Percentiles rank a stretch among this genome's conserved stretches.
Conservation (phyloP, 108 stramenopile genomes). For the Nitzschia inconspicua region DNA sequence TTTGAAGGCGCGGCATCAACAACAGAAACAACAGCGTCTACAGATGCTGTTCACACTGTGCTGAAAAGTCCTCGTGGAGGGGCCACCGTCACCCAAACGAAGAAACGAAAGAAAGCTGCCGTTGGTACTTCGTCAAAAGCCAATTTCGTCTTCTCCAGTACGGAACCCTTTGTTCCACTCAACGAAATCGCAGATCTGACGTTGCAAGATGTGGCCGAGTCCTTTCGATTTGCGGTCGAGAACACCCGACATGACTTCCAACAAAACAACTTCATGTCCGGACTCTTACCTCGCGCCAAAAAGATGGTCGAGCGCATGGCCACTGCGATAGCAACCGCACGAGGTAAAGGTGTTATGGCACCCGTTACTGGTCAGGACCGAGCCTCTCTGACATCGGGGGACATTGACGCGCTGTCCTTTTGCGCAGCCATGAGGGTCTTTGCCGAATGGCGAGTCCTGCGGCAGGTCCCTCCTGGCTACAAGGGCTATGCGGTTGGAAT, state of each 20-base stretch:
- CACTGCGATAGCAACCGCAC: slow-evolving; percentile 24
- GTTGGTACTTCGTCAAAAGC: background rate
- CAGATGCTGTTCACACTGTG: slow-evolving; percentile 1
- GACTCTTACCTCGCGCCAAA: slow-evolving; percentile 26
- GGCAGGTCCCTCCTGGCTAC: slow-evolving; percentile 72
- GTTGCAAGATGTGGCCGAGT: slow-evolving; percentile 41
- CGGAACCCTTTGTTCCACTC: slow-evolving; percentile 44
- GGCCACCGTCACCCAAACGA: slow-evolving; percentile 11
- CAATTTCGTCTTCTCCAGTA: slow-evolving; percentile 21
- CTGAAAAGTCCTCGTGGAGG: slow-evolving; percentile 22
- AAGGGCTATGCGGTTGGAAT: slow-evolving; percentile 76
- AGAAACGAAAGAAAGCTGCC: slow-evolving; percentile 2
- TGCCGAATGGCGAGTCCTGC: slow-evolving; percentile 73
- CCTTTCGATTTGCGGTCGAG: slow-evolving; percentile 45
- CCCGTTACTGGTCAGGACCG: slow-evolving; percentile 2
- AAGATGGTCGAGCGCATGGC: slow-evolving; percentile 30
- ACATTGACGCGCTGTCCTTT: slow-evolving; percentile 61
- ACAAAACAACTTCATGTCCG: slow-evolving; percentile 19
- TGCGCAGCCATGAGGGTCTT: slow-evolving; percentile 67
- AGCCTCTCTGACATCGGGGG: slow-evolving; percentile 5
- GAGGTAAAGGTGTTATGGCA: slow-evolving; percentile 35
- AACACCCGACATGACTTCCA: slow-evolving; percentile 28
- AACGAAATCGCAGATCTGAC: slow-evolving; percentile 48
- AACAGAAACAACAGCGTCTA: background rate
- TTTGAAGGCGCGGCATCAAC: slow-evolving; percentile 8